Percentiles rank a stretch among this genome's conserved stretches.
phyloP scores from a whole-genome alignment of 495 filamentous ascomycete species.

The Hypoxylon crocopeplum region DNA sequence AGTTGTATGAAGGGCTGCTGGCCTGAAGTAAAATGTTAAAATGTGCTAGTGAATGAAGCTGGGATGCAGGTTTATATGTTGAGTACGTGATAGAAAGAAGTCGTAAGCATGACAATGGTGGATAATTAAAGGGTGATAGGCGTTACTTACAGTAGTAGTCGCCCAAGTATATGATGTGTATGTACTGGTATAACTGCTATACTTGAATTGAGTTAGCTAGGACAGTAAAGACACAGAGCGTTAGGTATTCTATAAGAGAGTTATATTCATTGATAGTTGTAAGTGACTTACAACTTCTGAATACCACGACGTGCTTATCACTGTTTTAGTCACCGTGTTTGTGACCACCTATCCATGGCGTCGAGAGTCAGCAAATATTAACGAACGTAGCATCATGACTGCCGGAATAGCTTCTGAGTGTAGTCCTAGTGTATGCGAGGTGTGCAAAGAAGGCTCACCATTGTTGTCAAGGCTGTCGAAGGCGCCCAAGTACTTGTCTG shows the following conservation, averaged over 20 bases:
- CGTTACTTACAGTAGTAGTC: neutral
- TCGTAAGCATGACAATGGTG: too few relatives aligned
- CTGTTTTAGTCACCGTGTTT: slow-evolving; percentile 16
- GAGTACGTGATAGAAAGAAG: too few relatives aligned
- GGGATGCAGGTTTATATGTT: neutral
- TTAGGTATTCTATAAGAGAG: too few relatives aligned
- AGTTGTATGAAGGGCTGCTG: neutral
- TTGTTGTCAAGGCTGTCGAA: slow-evolving; percentile 6
- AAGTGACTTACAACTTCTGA: slow-evolving; percentile 4
- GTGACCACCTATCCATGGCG: slow-evolving; percentile 13
- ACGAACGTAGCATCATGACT: neutral
- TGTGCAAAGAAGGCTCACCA: slow-evolving; percentile 7
- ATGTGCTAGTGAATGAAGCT: too few relatives aligned
- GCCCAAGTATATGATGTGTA: neutral
- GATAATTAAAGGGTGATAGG: too few relatives aligned
- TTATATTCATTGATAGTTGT: too few relatives aligned
- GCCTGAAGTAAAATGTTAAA: slow-evolving; percentile 4
- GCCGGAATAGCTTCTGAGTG: neutral
- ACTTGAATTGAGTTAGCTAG: slow-evolving; percentile 14
- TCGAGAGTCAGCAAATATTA: neutral
- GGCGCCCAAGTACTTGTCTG: slow-evolving; percentile 13
- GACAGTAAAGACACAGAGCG: too few relatives aligned
- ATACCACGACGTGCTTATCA: slow-evolving; percentile 11
- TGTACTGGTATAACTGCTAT: neutral
- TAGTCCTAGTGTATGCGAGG: neutral